These are phyloP conservation scores for Forsythia suspensa DNA, from an alignment of 257 asterid species.

Conservation along the genomic window DNA sequence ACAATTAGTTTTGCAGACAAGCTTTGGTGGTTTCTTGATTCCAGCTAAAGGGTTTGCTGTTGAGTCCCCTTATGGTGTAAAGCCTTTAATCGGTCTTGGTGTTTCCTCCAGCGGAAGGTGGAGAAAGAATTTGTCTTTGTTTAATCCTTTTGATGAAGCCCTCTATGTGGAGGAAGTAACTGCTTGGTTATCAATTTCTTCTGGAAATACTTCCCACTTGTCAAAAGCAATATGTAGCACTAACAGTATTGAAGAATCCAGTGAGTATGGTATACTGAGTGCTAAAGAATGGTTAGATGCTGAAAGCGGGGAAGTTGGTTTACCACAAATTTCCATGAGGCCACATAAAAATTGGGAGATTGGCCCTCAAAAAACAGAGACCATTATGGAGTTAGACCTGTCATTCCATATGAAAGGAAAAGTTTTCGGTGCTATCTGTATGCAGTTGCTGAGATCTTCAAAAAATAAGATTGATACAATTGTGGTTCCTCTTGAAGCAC, in stretches of 20 bases:
- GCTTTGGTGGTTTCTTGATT: constrained; percentile 79
- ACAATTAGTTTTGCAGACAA: constrained; percentile 82
- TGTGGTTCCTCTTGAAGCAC: constrained; percentile 78
- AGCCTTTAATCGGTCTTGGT: constrained; percentile 48
- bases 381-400: constrained; percentile 65
- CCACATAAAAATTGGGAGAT: constrained; percentile 77
- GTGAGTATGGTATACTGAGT: constrained; percentile 28
- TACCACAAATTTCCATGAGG: constrained; percentile 52
- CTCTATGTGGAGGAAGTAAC: constrained; percentile 72
- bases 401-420: constrained; percentile 56
- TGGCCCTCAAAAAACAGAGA: constrained; percentile 53
- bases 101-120: constrained; percentile 65
- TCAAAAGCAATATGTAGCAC: constrained; percentile 52
- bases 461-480: constrained; percentile 48
- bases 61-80: constrained; percentile 67
- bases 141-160: constrained; percentile 74
- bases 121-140: constrained; percentile 72
- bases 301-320: constrained; percentile 41
- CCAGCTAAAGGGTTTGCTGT: constrained; percentile 69
- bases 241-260: constrained; percentile 26
- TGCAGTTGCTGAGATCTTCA: constrained; percentile 63
- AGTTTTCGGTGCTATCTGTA: constrained; percentile 57
- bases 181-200: constrained; percentile 68
- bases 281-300: constrained; percentile 53
- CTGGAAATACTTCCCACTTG: constrained; percentile 44